Base-by-base conservation (phyloP, 345 rosid species). In the Rhodamnia argentea region DNA sequence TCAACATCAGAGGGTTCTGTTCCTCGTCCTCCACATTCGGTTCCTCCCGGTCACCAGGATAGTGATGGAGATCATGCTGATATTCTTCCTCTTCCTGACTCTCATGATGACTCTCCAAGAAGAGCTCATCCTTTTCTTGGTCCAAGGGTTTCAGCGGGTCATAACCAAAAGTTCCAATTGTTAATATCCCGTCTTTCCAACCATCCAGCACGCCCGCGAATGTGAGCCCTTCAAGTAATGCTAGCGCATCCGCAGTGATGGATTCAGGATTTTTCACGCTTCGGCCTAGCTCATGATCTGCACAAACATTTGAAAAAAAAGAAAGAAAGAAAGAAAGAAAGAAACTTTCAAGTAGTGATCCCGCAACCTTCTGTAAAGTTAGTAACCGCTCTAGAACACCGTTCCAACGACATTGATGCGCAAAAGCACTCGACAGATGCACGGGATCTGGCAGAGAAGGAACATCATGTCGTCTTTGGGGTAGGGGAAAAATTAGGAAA, bases 141-240 rank as follows among this genome's bases (percentile, higher is more conserved):
- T 78, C 51, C 26, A 87, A 89, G 22, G 90, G 89, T 85, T 90
- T 91, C 59, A 95, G 83, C 47, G 94, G 83, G n/a, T 83, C 85
- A 55, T 64, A 91, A 60, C 99, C 99, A 24, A 96, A 95, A 20
- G 99, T 96, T 26, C 98, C 98, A 62, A 96, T 95, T 55, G 97
- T 95, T 82, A 96, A 91, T 88, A 96, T 92, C 86, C 98, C 95
- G 85, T 92, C 94, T 88, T 87, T 91, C 98, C 99, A 95, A 51
- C 92, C 94, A 86, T 94, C 98, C 55, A 96, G 92, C 88, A 18
- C 90, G 94, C 83, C 94, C 83, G n/a, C 92, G 92, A 37, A 91
- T 92, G 86, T 95, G 98, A 64, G 78, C 78, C 78, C 78, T 86
- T 93, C 93, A 47, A 95, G 89, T 84, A 95, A 64, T 64, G 24